phyloP scores from a whole-genome alignment of 768 basidiomycete genomes.

The Nidularia sp. region DNA sequence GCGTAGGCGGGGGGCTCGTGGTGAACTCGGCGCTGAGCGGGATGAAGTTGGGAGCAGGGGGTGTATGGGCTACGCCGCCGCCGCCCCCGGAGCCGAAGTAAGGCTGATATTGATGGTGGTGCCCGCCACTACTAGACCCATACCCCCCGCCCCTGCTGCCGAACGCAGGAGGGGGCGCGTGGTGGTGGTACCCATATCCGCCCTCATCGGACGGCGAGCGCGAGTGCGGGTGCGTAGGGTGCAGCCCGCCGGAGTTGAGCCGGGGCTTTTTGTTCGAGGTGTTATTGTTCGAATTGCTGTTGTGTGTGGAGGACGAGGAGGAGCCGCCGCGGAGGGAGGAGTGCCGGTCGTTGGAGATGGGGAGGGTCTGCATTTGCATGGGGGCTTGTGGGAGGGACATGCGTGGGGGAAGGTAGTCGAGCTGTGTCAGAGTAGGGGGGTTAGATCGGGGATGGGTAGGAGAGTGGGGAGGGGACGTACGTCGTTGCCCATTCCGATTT shows the following conservation, averaged over 20 bases:
- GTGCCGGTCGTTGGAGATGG: slow-evolving; percentile 25
- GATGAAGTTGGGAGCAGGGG: slow-evolving; percentile 23
- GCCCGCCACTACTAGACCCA: too few species aligned
- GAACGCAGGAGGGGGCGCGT: not conserved
- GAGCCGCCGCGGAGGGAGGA: slow-evolving; percentile 4
- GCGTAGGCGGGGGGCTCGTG: slow-evolving; percentile 10
- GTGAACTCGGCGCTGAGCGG: slow-evolving; percentile 19
- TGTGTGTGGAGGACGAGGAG: not conserved
- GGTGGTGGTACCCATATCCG: not conserved
- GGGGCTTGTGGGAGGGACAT: slow-evolving; percentile 23
- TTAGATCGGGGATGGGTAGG: not conserved
- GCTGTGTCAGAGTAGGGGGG: slow-evolving; percentile 3
- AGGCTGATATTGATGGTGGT: not conserved
- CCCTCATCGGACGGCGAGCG: slow-evolving; percentile 21
- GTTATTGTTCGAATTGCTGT: slow-evolving; percentile 2
- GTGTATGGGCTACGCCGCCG: slow-evolving; percentile 16
- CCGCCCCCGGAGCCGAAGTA: not conserved
- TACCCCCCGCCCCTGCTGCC: too few species aligned
- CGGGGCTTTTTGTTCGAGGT: slow-evolving; percentile 18
- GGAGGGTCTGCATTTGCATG: slow-evolving; percentile 13
- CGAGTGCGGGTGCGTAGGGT: slow-evolving; percentile 10
- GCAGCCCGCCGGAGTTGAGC: slow-evolving; percentile 6
- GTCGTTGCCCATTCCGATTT: slow-evolving; percentile 9
- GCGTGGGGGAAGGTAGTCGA: slow-evolving; percentile 14
- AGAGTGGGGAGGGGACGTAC: slow-evolving; percentile 3